Evolutionary conservation across 768 basidiomycete genomes (phyloP).

Genomic region (Leccinum barrowsii): DNA sequence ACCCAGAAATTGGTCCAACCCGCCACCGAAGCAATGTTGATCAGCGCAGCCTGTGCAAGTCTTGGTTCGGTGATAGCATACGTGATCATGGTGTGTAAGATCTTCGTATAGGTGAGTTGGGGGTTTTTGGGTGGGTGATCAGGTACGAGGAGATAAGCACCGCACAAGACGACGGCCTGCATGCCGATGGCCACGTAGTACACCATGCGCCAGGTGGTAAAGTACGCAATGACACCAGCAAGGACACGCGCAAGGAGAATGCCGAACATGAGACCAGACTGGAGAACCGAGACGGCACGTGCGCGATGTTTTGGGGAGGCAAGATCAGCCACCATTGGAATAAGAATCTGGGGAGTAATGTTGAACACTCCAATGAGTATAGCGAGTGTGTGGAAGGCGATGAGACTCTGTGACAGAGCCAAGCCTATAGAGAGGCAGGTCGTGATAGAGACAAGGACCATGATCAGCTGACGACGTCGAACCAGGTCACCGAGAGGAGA

Average conservation of each 20-base stretch:
- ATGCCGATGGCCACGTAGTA: slow-evolving; percentile 42
- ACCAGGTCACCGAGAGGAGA: slow-evolving; percentile 47
- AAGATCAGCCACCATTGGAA: slow-evolving; percentile 46
- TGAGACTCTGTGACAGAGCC: slow-evolving; percentile 33
- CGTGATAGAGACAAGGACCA: slow-evolving; percentile 33
- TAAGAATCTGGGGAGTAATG: slow-evolving; percentile 37
- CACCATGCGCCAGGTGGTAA: slow-evolving; percentile 37
- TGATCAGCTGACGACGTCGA: slow-evolving; percentile 39
- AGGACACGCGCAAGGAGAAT: slow-evolving; percentile 31
- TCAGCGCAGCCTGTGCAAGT: slow-evolving; percentile 34
- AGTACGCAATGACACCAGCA: slow-evolving; percentile 40
- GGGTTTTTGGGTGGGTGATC: slow-evolving; percentile 41
- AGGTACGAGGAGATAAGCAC: slow-evolving; percentile 35
- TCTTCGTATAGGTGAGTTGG: slow-evolving; percentile 32
- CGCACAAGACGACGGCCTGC: slow-evolving; percentile 27
- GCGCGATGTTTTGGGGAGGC: slow-evolving; percentile 29
- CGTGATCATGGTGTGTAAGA: slow-evolving; percentile 38
- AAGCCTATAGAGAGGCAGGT: slow-evolving; percentile 39
- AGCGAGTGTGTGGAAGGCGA: slow-evolving; percentile 32
- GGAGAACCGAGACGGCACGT: slow-evolving; percentile 30
- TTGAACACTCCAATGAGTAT: slow-evolving; percentile 38
- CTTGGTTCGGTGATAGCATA: slow-evolving; percentile 39
- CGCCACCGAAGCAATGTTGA: slow-evolving; percentile 28
- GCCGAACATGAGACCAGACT: slow-evolving; percentile 28
- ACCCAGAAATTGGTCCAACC: slow-evolving; percentile 38